Conservation (phyloP, 2,329 filamentous ascomycete species). For the Microdochium bolleyi region DNA sequence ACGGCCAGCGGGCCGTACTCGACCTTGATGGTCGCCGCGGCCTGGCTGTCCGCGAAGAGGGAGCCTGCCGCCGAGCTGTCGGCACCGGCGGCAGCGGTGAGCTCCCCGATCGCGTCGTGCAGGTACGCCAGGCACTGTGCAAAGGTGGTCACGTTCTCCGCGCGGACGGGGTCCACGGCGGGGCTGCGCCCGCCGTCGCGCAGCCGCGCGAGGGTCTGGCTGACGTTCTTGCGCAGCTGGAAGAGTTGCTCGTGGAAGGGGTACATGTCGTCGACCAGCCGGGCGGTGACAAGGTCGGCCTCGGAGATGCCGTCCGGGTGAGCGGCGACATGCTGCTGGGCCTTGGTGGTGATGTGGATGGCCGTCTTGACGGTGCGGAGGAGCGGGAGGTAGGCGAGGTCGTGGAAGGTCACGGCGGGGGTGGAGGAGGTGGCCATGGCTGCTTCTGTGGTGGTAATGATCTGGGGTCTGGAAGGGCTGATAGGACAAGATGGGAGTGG, state of each 20-base stretch:
- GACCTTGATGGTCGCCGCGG: neutral
- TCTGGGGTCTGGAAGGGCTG: too few relatives aligned
- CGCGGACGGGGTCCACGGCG: neutral
- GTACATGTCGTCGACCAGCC: neutral
- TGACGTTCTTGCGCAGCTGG: neutral
- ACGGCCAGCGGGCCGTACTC: neutral
- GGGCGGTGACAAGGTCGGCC: neutral
- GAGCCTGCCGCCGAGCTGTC: too few relatives aligned
- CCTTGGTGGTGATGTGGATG: neutral
- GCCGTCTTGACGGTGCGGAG: neutral
- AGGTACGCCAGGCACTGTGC: neutral
- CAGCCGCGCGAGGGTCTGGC: neutral
- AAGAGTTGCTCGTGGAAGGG: neutral
- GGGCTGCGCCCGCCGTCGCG: neutral
- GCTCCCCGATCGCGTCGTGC: neutral
- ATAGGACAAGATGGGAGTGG: too few relatives aligned
- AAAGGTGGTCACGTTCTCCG: neutral
- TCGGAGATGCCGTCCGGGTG: neutral
- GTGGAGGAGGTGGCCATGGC: neutral
- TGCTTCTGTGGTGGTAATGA: neutral
- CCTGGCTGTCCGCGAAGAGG: neutral
- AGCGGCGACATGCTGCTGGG: neutral
- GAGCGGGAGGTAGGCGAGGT: neutral
- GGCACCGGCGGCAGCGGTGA: neutral
- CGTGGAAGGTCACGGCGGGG: neutral